Conservation (phyloP, 306 rosid species). For the Fagus sylvatica region DNA sequence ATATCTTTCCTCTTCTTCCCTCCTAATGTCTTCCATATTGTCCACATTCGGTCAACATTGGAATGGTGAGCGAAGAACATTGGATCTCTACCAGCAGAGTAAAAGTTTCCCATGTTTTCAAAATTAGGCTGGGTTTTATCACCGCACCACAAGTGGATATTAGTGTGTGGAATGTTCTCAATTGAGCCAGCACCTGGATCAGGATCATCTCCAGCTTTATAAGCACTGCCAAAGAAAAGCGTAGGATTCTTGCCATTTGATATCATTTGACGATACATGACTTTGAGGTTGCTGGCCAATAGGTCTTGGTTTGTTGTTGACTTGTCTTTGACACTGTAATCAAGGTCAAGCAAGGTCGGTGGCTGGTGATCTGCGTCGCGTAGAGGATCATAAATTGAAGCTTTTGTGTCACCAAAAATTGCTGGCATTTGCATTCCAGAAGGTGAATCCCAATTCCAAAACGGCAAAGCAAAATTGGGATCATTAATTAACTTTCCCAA, state of each 20-base stretch:
- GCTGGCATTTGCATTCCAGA: constrained; percentile 63
- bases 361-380: constrained; percentile 58
- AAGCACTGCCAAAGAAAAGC: constrained; percentile 57
- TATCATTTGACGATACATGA: constrained; percentile 74
- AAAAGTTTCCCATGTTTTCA: constrained; percentile 81
- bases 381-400: constrained; percentile 54
- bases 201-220: constrained; percentile 55
- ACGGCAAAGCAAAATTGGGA: constrained; percentile 65
- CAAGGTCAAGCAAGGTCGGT: constrained; percentile 49
- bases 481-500: constrained; percentile 64
- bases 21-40: constrained; percentile 61
- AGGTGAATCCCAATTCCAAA: constrained; percentile 78
- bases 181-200: constrained; percentile 56
- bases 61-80: constrained; percentile 65
- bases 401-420: constrained; percentile 34
- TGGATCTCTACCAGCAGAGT: constrained; percentile 74
- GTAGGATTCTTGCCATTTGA: constrained; percentile 45
- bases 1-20: constrained; percentile 40
- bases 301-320: neutral
- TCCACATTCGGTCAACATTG: constrained; percentile 74
- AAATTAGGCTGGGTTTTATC: constrained; percentile 41
- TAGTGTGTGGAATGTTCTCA: constrained; percentile 61
- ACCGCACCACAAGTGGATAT: constrained; percentile 64
- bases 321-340: constrained; percentile 12
- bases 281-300: constrained; percentile 39